Evolutionary conservation across 805 yeast species (phyloP), one percentile per base, ranked within the genome.

Genomic region (Saccharomycopsis fermentans): DNA sequence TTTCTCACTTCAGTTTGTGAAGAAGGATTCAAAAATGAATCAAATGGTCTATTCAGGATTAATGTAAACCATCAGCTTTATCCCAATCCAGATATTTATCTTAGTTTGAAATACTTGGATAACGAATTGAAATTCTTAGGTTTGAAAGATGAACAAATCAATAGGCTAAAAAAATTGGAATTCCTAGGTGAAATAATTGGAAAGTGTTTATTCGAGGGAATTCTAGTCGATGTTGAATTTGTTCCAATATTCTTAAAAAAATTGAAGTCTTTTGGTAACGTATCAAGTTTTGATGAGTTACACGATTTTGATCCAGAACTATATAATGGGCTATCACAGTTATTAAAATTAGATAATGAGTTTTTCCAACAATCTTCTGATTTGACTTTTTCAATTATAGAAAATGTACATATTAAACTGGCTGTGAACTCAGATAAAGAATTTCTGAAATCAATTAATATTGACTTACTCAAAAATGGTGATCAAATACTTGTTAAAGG

Each of bases 101-200:
- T 73, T 54, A 69, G 71, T 58, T 60, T 73, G 21, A 64, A 64
- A 32, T 68, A 70, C 21, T 64, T 71, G 40, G 66, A 74, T 4
- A 74, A 74, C 17, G 62, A 68, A 14, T 70, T 70, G 3, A 57
- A 58, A 6, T 65, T 66, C 6, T 59, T 68, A 58, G 63, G 69
- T 57, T 27, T 65, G 62, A 61, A 67, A 56, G 60, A 55, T 54
- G 26, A 51, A 26, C 37, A 62, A 57, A 21, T 53, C 54, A 16
- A 55, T 40, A 21, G 67, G 34, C 63, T 79, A 57, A 67, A 70
- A 8, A 68, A 70, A 35, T 65, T 78, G 43, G 77, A 77, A 65
- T 91, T 91, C 65, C 69, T 91, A 63, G 99, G 99, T 0, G 83
- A 78, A 73, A 74, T 90, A 5, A 76, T 92, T 52, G 99, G 97